These are phyloP conservation scores for Aphanomyces invadans DNA, from an alignment of 352 stramenopile genomes.

Conservation along the genomic window DNA sequence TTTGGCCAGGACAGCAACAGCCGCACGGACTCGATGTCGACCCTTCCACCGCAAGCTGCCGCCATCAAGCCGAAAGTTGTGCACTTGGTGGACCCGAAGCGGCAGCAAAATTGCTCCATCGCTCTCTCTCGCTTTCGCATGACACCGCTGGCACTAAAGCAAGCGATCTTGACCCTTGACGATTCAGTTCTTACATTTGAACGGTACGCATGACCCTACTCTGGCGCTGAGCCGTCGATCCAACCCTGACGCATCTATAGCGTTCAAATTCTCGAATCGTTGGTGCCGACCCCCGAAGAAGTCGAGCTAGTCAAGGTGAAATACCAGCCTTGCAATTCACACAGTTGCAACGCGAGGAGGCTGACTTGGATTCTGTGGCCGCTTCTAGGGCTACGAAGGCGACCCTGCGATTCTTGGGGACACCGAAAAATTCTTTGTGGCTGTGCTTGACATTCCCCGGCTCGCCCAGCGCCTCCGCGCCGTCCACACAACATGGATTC, in stretches of 20 bases:
- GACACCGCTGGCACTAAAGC: conserved; percentile 14
- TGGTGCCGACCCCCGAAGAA: conserved; percentile 27
- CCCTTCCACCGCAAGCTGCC: neutral
- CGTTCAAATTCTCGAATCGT: conserved; percentile 25
- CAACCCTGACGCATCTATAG: neutral
- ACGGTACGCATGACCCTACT: too few relatives aligned
- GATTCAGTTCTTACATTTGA: conserved; percentile 26
- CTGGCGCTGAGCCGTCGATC: neutral
- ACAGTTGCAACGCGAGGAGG: too few relatives aligned
- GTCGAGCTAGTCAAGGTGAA: conserved; percentile 27
- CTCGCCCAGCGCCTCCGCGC: conserved; percentile 84
- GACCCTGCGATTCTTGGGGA: conserved; percentile 77
- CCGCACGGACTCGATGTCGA: neutral
- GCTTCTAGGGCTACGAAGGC: conserved; percentile 82
- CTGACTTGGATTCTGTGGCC: too few relatives aligned
- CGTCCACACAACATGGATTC: conserved; percentile 73
- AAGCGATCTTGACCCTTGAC: conserved; percentile 26
- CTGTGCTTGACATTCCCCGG: conserved; percentile 71
- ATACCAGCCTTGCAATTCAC: too few relatives aligned
- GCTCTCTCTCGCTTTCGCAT: conserved; percentile 28
- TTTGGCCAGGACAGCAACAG: neutral
- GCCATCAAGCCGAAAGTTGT: conserved; percentile 22
- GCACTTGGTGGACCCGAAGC: conserved; percentile 30
- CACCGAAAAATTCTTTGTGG: conserved; percentile 83
- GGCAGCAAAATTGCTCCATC: conserved; percentile 35